Evolutionary conservation across 805 yeast species (phyloP).

Genomic region (Candida nemodendra): DNA sequence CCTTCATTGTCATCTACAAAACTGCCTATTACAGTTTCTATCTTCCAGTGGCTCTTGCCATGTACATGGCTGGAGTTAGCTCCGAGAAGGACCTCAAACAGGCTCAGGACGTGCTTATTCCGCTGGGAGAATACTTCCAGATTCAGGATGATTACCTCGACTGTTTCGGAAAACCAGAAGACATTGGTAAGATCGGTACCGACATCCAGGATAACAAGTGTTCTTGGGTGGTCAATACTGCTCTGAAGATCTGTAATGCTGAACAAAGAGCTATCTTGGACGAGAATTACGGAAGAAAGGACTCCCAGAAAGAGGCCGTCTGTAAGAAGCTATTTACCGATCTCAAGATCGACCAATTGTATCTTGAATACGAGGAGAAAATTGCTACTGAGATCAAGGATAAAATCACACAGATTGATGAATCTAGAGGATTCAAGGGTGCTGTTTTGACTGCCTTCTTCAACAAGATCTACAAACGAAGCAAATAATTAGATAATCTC

Average conservation of each 20-base stretch:
- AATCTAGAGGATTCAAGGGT: slow-evolving; percentile 87
- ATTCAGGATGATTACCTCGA: slow-evolving; percentile 97
- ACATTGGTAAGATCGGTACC: slow-evolving; percentile 97
- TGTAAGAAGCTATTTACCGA: slow-evolving; percentile 75
- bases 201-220: slow-evolving; percentile 98
- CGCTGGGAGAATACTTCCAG: slow-evolving; percentile 98
- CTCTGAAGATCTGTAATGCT: slow-evolving; percentile 71
- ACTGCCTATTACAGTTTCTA: slow-evolving; percentile 98
- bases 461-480: slow-evolving; percentile 89
- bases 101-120: slow-evolving; percentile 82
- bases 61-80: slow-evolving; percentile 84
- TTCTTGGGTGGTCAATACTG: slow-evolving; percentile 95
- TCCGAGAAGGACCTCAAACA: slow-evolving; percentile 77
- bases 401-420: slow-evolving; percentile 75
- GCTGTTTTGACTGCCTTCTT: slow-evolving; percentile 84
- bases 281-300: slow-evolving; percentile 86
- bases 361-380: slow-evolving; percentile 79
- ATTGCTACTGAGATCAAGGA: slow-evolving; percentile 61
- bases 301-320: slow-evolving; percentile 59
- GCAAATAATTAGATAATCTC: slow-evolving; percentile 49
- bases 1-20: slow-evolving; percentile 92
- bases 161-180: slow-evolving; percentile 95
- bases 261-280: slow-evolving; percentile 84
- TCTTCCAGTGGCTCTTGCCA: slow-evolving; percentile 94
- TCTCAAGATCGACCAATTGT: slow-evolving; percentile 66